A percentile compares a stretch with the other conserved stretches of the same genome.
Evolutionary conservation across 2,329 filamentous ascomycete genomes (phyloP).

Genomic region (Verticillium isaacii): DNA sequence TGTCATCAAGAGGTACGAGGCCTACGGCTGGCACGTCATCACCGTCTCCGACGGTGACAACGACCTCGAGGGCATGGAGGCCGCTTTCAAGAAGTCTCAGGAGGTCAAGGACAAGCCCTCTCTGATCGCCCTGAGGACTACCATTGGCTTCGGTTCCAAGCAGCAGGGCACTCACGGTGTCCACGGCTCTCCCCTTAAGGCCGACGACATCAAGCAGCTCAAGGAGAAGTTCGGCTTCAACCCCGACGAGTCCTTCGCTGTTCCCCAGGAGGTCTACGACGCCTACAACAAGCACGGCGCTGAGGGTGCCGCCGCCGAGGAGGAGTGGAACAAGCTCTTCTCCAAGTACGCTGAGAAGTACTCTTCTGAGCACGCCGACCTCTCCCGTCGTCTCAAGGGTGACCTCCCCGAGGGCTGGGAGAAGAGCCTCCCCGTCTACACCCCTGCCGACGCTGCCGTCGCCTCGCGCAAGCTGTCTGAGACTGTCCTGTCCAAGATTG

Average conservation of each 20-base stretch:
- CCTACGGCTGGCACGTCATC: conserved; percentile 93
- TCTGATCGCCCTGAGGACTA: conserved; percentile 94
- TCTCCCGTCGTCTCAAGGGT: conserved; percentile 72
- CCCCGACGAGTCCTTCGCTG: conserved; percentile 86
- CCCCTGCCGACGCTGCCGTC: conserved; percentile 74
- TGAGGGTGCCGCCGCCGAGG: conserved; percentile 81
- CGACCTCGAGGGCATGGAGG: conserved; percentile 83
- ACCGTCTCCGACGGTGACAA: conserved; percentile 82
- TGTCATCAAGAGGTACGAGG: conserved; percentile 87
- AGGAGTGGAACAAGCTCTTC: conserved; percentile 93
- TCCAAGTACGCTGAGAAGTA: conserved; percentile 78
- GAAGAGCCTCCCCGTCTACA: conserved; percentile 88
- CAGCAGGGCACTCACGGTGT: conserved; percentile 92
- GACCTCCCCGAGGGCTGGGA: conserved; percentile 96
- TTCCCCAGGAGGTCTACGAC: conserved; percentile 94
- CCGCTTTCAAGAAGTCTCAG: conserved; percentile 79
- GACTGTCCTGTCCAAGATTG: conserved; percentile 83
- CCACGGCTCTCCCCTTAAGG: conserved; percentile 93
- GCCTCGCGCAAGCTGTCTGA: conserved; percentile 97
- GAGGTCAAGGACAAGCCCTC: conserved; percentile 93
- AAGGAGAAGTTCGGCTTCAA: conserved; percentile 97
- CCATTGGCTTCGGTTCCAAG: conserved; percentile 92
- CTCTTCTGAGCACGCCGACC: conserved; percentile 74
- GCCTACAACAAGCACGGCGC: conserved; percentile 78
- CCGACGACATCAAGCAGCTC: conserved; percentile 87